Conservation (phyloP, 257 asterid genomes). For the Plectranthus barbatus region DNA sequence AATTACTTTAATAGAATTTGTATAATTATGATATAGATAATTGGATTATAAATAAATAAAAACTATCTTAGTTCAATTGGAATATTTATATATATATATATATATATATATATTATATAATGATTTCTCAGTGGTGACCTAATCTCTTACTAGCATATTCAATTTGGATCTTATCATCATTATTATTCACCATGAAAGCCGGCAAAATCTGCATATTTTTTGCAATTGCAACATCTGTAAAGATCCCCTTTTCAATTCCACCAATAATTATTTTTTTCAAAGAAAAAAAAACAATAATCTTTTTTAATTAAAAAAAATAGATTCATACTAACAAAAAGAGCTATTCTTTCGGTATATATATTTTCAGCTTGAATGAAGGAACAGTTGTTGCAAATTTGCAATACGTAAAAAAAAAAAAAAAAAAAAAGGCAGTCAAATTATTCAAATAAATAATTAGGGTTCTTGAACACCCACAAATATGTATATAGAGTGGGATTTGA, state of each 20-base stretch:
- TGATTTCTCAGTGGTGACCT: background rate
- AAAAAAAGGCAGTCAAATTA: background rate
- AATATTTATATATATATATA: no score
- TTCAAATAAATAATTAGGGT: background rate
- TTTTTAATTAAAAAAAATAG: background rate
- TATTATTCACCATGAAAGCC: no score
- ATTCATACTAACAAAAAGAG: background rate
- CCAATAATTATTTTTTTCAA: background rate
- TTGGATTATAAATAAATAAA: no score
- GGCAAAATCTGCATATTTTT: background rate
- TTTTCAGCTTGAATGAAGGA: constrained; percentile 3
- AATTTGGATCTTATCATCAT: background rate
- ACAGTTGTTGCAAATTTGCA: background rate
- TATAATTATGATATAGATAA: no score
- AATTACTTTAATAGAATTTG: no score
- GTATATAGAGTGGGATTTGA: background rate
- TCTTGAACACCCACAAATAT: background rate
- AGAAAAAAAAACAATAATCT: background rate
- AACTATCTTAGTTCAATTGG: no score
- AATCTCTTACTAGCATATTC: background rate
- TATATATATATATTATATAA: no score
- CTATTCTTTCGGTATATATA: background rate
- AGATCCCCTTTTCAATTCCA: background rate
- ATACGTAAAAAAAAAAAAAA: no score
- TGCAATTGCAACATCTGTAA: background rate